Evolutionary conservation across 2,329 filamentous ascomycete species (phyloP).

Genomic region (Botryotinia globosa): DNA sequence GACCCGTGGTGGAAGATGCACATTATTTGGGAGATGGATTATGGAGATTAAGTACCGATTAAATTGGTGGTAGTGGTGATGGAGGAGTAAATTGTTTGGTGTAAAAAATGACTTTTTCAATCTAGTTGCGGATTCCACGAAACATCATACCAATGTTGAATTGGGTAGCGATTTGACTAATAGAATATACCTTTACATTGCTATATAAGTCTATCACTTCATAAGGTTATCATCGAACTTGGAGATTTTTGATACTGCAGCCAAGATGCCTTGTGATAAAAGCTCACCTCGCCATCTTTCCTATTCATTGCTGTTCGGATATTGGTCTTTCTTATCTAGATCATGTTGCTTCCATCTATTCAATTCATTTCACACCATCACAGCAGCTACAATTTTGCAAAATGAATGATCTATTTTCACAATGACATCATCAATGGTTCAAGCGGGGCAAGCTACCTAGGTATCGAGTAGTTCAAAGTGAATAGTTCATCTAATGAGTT

Average conservation of each 20-base stretch:
- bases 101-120: background rate
- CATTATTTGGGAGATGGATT: constrained; percentile 94
- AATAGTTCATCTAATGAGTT: background rate
- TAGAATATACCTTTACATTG: background rate
- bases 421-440: background rate
- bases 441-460: background rate
- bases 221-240: background rate
- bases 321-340: background rate
- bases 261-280: background rate
- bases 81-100: background rate
- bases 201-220: background rate
- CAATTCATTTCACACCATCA: background rate
- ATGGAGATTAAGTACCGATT: constrained; percentile 57
- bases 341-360: background rate
- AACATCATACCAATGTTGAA: background rate
- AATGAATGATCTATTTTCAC: background rate
- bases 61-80: too few species aligned
- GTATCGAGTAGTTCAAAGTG: too few species aligned
- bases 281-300: too few species aligned
- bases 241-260: background rate
- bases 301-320: background rate
- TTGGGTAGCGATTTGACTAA: background rate
- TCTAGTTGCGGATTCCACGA: background rate
- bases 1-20: constrained; percentile 86
- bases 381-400: too few species aligned